Percentiles rank a stretch among this genome's conserved stretches.
Conservation (phyloP, 345 rosid genomes). For the Dovyalis caffra region DNA sequence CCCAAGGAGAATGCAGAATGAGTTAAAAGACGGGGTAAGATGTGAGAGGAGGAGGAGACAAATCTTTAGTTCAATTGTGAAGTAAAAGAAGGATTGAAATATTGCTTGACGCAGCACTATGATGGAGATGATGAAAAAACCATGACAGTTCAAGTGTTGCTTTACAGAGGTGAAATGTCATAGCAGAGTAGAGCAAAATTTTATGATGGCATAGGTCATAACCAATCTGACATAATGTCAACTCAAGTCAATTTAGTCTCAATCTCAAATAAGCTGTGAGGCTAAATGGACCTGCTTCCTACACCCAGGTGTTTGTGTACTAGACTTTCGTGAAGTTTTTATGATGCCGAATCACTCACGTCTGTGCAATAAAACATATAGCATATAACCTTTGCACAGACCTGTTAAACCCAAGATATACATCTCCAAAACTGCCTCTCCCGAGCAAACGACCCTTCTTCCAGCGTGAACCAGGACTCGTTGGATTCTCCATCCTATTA, state of each 20-base stretch:
- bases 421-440: conserved; percentile 83
- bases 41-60: background rate
- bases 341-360: background rate
- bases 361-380: background rate
- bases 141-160: background rate
- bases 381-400: conserved; percentile 7
- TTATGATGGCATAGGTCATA: background rate
- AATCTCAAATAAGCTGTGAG: background rate
- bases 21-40: background rate
- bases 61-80: background rate
- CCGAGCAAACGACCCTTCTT: conserved; percentile 74
- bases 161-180: background rate
- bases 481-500: conserved; percentile 73
- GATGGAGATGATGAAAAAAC: background rate
- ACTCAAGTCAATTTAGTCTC: background rate
- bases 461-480: conserved; percentile 63
- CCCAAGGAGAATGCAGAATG: background rate
- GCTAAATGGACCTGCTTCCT: background rate
- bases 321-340: too few species aligned
- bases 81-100: background rate
- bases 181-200: background rate
- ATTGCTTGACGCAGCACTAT: background rate
- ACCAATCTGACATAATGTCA: background rate
- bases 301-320: background rate
- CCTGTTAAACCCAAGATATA: conserved; percentile 77